Conservation (phyloP, 1,139 yeast genomes). For the Yamadazyma jaroonii region DNA sequence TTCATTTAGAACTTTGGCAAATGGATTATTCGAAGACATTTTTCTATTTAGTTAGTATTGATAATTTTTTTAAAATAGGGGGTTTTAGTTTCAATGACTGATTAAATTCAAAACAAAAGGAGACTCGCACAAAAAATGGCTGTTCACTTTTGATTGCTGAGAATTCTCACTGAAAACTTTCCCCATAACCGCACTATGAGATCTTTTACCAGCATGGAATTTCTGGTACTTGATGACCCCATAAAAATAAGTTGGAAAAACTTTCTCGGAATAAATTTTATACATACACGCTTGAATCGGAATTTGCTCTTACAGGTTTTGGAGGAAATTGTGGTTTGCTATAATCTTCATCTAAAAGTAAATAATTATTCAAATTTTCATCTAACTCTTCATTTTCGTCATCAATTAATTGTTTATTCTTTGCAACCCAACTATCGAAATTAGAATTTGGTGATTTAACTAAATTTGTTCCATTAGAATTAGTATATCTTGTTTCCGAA, state of each 20-base stretch:
- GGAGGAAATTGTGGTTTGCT: slow-evolving; percentile 8
- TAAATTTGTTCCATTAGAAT: slow-evolving; percentile 8
- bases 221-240: no score
- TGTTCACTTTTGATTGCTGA: not conserved
- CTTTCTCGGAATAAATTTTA: slow-evolving; percentile 3
- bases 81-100: not conserved
- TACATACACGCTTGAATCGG: slow-evolving; percentile 40
- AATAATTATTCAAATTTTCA: slow-evolving; percentile 14
- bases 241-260: no score
- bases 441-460: slow-evolving; percentile 22
- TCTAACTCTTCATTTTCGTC: slow-evolving; percentile 36
- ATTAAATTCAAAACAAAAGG: not conserved
- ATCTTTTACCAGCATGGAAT: no score
- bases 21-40: slow-evolving; percentile 57
- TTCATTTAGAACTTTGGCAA: slow-evolving; percentile 45
- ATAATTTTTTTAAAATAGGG: no score
- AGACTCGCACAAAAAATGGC: slow-evolving; percentile 1
- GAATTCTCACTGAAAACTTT: no score
- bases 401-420: slow-evolving; percentile 43
- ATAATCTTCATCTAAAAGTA: slow-evolving; percentile 8
- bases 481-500: slow-evolving; percentile 1
- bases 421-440: slow-evolving; percentile 53
- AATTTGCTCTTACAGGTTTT: slow-evolving; percentile 16
- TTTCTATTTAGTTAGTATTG: slow-evolving; percentile 27
- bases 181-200: no score